A percentile compares a stretch with the other conserved stretches of the same genome.
Conservation (phyloP, 768 basidiomycete species). For the Leccinum subgranulosum region DNA sequence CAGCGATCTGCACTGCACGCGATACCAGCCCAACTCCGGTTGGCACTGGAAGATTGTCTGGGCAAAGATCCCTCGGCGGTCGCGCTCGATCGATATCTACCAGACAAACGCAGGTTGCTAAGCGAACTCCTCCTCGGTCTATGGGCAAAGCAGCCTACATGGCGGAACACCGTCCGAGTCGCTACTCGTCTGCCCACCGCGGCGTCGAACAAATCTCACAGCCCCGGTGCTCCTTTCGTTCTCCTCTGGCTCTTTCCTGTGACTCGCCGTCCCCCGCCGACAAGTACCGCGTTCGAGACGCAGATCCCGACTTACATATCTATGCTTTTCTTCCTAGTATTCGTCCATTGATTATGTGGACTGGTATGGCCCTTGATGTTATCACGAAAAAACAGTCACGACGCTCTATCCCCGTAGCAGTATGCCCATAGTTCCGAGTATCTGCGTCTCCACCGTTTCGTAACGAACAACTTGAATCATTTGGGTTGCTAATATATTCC, state of each 20-base stretch:
- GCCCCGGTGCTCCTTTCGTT: too few species aligned
- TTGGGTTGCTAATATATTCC: not conserved
- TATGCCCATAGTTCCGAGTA: not conserved
- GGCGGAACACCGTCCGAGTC: constrained; percentile 19
- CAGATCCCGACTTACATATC: too few species aligned
- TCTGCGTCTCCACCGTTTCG: not conserved
- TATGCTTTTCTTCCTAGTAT: not conserved
- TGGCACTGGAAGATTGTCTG: constrained; percentile 41
- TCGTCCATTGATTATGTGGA: not conserved
- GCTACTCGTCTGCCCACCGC: too few species aligned
- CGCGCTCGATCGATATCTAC: constrained; percentile 36
- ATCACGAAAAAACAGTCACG: not conserved
- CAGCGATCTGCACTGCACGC: constrained; percentile 36
- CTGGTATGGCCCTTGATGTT: not conserved
- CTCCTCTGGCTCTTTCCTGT: too few species aligned
- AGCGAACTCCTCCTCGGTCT: constrained; percentile 38
- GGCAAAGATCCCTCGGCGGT: constrained; percentile 38
- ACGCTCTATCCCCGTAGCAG: not conserved
- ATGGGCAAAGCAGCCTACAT: constrained; percentile 41
- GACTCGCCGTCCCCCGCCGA: too few species aligned
- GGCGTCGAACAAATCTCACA: too few species aligned
- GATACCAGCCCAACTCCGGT: constrained; percentile 37
- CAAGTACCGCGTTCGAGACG: too few species aligned
- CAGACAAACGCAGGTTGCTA: constrained; percentile 35
- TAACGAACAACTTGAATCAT: too few species aligned